A percentile compares a stretch with the other conserved stretches of the same genome.
These are phyloP conservation scores for Raffaelea albimanens DNA, from an alignment of 2,329 filamentous ascomycete species.

Conservation along the genomic window DNA sequence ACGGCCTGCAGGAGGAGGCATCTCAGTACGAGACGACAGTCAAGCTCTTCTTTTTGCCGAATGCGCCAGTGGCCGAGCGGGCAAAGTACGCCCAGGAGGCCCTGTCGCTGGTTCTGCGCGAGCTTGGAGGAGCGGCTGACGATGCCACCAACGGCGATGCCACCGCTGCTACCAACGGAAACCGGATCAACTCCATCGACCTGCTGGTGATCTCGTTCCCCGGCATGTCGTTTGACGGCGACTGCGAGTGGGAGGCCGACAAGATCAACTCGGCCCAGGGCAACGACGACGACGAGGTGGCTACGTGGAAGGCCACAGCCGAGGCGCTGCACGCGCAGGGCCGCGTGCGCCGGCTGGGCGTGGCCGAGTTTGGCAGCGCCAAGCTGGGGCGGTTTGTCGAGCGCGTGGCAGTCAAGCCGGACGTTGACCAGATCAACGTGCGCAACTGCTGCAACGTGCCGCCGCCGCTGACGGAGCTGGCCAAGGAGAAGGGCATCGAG, in stretches of 20 bases:
- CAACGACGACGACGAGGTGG: conserved; percentile 57
- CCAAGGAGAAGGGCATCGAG: conserved; percentile 76
- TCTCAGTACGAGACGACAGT: conserved; percentile 88
- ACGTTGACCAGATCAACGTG: conserved; percentile 92
- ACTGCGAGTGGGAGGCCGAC: conserved; percentile 72
- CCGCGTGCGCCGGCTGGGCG: conserved; percentile 64
- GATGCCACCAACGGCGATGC: too few relatives aligned
- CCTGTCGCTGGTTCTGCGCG: conserved; percentile 67
- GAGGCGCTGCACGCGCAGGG: conserved; percentile 66
- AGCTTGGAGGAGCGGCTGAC: conserved; percentile 61
- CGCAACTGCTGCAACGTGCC: conserved; percentile 94
- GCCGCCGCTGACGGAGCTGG: conserved; percentile 72
- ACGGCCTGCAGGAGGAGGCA: conserved; percentile 72
- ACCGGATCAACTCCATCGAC: conserved; percentile 34
- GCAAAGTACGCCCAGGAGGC: conserved; percentile 67
- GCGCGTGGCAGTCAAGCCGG: conserved; percentile 60
- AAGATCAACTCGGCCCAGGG: conserved; percentile 51
- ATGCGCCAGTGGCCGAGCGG: conserved; percentile 54
- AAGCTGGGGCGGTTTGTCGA: conserved; percentile 70
- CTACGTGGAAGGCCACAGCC: conserved; percentile 56
- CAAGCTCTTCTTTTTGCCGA: conserved; percentile 87
- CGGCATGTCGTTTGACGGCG: conserved; percentile 85
- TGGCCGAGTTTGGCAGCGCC: conserved; percentile 85
- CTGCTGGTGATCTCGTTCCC: conserved; percentile 90
- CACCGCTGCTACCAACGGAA: too few relatives aligned